A percentile compares a stretch with the other conserved stretches of the same genome.
Evolutionary conservation across 2,329 filamentous ascomycete species (phyloP).

Genomic region (Penicillium sp.): DNA sequence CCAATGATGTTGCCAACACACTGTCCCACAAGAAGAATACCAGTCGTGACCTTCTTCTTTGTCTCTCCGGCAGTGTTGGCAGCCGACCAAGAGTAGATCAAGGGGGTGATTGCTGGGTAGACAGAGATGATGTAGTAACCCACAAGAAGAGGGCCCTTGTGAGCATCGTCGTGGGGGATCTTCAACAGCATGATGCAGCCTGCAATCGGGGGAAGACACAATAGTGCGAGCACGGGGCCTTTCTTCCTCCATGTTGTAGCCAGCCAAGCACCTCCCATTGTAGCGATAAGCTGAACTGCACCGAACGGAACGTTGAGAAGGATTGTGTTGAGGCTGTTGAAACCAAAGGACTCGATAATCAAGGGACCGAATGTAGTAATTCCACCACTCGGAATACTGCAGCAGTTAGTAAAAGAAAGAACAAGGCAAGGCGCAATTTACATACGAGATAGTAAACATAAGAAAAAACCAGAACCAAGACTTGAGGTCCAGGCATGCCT

Average conservation of each 20-base stretch:
- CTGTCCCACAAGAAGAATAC: slow-evolving; percentile 64
- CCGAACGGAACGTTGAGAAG: slow-evolving; percentile 64
- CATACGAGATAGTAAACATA: slow-evolving; percentile 55
- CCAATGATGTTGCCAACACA: slow-evolving; percentile 67
- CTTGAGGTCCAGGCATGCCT: slow-evolving; percentile 58
- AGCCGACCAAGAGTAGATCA: slow-evolving; percentile 70
- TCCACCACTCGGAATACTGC: slow-evolving; percentile 56
- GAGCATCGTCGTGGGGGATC: slow-evolving; percentile 46
- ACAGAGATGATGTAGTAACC: slow-evolving; percentile 63
- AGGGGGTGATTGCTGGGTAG: slow-evolving; percentile 62
- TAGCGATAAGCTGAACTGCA: slow-evolving; percentile 60
- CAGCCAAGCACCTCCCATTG: slow-evolving; percentile 57
- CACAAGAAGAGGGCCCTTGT: slow-evolving; percentile 54
- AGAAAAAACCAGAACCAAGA: slow-evolving; percentile 60
- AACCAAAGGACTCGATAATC: slow-evolving; percentile 60
- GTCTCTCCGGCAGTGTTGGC: slow-evolving; percentile 65
- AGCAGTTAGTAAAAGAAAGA: slow-evolving; percentile 6
- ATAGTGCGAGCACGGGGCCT: slow-evolving; percentile 53
- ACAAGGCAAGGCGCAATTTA: not conserved
- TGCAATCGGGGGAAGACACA: slow-evolving; percentile 58
- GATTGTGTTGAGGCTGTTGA: slow-evolving; percentile 56
- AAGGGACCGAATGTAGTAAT: slow-evolving; percentile 60
- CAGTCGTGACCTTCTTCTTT: slow-evolving; percentile 66
- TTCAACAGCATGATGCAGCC: slow-evolving; percentile 57
- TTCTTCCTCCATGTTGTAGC: slow-evolving; percentile 58